Percentiles rank a stretch among this genome's conserved stretches.
phyloP scores from a whole-genome alignment of 805 yeast species.

The Monosporozyma unispora region DNA sequence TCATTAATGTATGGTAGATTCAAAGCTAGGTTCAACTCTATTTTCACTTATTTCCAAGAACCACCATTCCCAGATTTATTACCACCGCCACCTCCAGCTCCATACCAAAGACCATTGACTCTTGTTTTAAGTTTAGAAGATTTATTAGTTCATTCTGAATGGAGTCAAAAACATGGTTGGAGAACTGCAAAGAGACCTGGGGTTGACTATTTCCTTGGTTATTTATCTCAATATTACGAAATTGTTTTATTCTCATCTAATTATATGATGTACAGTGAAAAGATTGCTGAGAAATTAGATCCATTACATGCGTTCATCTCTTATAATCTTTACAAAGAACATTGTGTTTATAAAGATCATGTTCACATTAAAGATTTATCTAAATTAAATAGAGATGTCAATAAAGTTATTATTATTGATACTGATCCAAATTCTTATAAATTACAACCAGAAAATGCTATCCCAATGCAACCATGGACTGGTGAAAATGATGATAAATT shows the following conservation, averaged over 20 bases:
- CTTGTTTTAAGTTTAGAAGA: slow-evolving; percentile 86
- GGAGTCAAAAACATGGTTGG: slow-evolving; percentile 94
- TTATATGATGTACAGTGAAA: slow-evolving; percentile 78
- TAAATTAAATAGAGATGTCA: slow-evolving; percentile 82
- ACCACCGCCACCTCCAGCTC: slow-evolving; percentile 87
- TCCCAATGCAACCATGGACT: slow-evolving; percentile 75
- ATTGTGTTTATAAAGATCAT: slow-evolving; percentile 78
- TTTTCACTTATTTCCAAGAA: slow-evolving; percentile 78
- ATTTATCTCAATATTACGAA: slow-evolving; percentile 91
- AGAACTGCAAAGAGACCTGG: slow-evolving; percentile 99
- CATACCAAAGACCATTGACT: slow-evolving; percentile 86
- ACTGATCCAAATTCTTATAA: slow-evolving; percentile 61
- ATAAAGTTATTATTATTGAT: slow-evolving; percentile 73
- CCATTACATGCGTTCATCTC: slow-evolving; percentile 86
- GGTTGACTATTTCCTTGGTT: slow-evolving; percentile 89
- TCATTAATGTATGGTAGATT: slow-evolving; percentile 59
- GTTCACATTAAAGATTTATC: slow-evolving; percentile 82
- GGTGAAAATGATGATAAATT: slow-evolving; percentile 78
- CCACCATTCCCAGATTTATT: slow-evolving; percentile 89
- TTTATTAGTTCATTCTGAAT: slow-evolving; percentile 78
- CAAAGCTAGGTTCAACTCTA: slow-evolving; percentile 58
- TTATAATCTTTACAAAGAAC: slow-evolving; percentile 83
- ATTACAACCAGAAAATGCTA: slow-evolving; percentile 91
- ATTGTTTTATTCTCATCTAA: slow-evolving; percentile 84
- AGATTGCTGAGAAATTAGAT: slow-evolving; percentile 78